phyloP scores from a whole-genome alignment of 148 eudicot genomes.

The Fagopyrum esculentum region DNA sequence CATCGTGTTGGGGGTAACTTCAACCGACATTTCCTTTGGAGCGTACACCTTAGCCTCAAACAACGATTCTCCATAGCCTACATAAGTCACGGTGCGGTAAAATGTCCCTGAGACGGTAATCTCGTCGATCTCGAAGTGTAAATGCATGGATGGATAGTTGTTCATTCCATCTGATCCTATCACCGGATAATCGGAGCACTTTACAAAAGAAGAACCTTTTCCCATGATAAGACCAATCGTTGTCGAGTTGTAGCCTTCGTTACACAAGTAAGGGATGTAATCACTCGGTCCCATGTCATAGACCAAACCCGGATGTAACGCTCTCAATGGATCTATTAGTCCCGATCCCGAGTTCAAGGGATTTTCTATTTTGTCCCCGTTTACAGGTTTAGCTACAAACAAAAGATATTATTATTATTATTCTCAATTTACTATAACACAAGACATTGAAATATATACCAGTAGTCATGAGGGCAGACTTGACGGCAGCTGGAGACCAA shows the following conservation, averaged over 20 bases:
- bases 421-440: too few relatives aligned
- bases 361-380: constrained; percentile 53
- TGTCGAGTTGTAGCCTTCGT: constrained; percentile 39
- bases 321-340: neutral
- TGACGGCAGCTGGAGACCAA: constrained; percentile 62
- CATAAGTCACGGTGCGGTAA: neutral
- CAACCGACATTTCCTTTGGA: neutral
- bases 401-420: constrained; percentile 20
- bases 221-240: neutral
- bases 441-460: constrained; percentile 26
- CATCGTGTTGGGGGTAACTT: neutral
- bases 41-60: neutral
- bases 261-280: constrained; percentile 46
- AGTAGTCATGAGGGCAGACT: constrained; percentile 78
- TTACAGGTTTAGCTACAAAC: constrained; percentile 45
- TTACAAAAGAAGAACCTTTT: neutral
- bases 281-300: constrained; percentile 41
- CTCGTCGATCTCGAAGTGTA: neutral
- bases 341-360: constrained; percentile 24
- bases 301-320: constrained; percentile 46
- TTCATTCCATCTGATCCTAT: neutral
- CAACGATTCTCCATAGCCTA: neutral
- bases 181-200: neutral
- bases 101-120: neutral
- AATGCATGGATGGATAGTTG: neutral